Evolutionary conservation across 192 early-diverging fungal species (phyloP).

Genomic region (Rhizoclosmatium sp.): DNA sequence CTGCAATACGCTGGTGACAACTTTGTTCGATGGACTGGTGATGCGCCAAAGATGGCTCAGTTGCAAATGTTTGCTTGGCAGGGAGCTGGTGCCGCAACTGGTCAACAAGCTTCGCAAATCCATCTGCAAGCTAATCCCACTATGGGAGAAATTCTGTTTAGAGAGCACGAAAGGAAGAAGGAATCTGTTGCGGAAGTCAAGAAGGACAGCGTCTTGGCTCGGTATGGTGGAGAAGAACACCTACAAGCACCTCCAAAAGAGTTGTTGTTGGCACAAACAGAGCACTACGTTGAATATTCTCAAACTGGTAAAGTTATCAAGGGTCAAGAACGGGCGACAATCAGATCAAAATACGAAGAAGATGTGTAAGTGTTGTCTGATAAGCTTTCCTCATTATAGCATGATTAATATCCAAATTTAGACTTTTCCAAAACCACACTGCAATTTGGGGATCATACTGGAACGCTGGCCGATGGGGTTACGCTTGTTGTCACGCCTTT

Average conservation of each 20-base stretch:
- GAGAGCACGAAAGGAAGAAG: constrained; percentile 85
- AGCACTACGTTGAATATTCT: constrained; percentile 97
- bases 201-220: constrained; percentile 80
- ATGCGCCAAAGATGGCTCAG: constrained; percentile 80
- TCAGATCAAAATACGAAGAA: constrained; percentile 89
- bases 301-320: constrained; percentile 86
- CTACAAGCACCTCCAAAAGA: constrained; percentile 88
- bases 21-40: constrained; percentile 89
- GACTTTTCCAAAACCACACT: constrained; percentile 82
- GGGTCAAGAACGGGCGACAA: constrained; percentile 81
- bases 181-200: constrained; percentile 74
- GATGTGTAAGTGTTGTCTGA: constrained; percentile 66
- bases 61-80: constrained; percentile 96
- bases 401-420: constrained; percentile 35
- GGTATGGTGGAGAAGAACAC: constrained; percentile 97
- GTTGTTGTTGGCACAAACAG: constrained; percentile 88
- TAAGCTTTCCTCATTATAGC: not conserved
- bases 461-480: constrained; percentile 95
- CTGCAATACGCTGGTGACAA: constrained; percentile 87
- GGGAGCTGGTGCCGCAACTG: constrained; percentile 81
- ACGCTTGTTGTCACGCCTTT: constrained; percentile 88
- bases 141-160: constrained; percentile 89
- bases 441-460: constrained; percentile 96
- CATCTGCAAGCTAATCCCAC: constrained; percentile 97
- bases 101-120: constrained; percentile 50